Evolutionary conservation across 352 stramenopile genomes (phyloP).

Genomic region (Plasmopara muralis): DNA sequence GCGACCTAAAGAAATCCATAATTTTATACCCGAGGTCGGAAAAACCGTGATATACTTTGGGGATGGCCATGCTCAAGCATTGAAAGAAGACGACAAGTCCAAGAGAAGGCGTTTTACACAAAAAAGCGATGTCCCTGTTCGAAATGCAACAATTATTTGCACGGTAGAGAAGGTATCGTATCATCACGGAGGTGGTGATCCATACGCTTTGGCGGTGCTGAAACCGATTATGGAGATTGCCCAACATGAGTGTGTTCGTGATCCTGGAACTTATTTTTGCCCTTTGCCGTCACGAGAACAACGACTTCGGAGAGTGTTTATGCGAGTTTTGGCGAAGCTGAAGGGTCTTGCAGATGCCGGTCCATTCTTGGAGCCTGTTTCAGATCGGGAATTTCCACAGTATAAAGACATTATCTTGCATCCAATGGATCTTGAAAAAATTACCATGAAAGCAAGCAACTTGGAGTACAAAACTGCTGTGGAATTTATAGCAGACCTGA

Average conservation of each 20-base stretch:
- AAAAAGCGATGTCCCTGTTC: conserved; percentile 53
- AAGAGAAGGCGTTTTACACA: conserved; percentile 73
- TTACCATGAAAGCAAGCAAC: conserved; percentile 44
- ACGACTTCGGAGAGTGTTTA: conserved; percentile 48
- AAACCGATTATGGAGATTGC: conserved; percentile 30
- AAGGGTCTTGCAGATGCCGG: conserved; percentile 52
- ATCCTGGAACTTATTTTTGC: conserved; percentile 41
- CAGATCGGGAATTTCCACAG: conserved; percentile 69
- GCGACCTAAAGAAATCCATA: conserved; percentile 56
- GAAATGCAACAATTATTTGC: conserved; percentile 50
- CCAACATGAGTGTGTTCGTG: conserved; percentile 23
- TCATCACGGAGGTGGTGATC: conserved; percentile 73
- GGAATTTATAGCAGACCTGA: conserved; percentile 60
- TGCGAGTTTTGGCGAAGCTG: conserved; percentile 57
- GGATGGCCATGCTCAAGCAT: conserved; percentile 61
- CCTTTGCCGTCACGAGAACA: conserved; percentile 54
- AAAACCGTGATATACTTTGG: conserved; percentile 72
- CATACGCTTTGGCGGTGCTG: conserved; percentile 62
- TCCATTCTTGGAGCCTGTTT: conserved; percentile 76
- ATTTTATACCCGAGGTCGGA: conserved; percentile 71
- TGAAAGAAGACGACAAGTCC: conserved; percentile 72
- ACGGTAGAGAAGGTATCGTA: conserved; percentile 60
- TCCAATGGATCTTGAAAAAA: conserved; percentile 66
- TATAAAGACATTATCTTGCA: conserved; percentile 79
- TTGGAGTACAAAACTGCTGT: conserved; percentile 47